These are phyloP conservation scores for Pleurotus platypus DNA, from an alignment of 768 basidiomycete genomes.

Conservation along the genomic window DNA sequence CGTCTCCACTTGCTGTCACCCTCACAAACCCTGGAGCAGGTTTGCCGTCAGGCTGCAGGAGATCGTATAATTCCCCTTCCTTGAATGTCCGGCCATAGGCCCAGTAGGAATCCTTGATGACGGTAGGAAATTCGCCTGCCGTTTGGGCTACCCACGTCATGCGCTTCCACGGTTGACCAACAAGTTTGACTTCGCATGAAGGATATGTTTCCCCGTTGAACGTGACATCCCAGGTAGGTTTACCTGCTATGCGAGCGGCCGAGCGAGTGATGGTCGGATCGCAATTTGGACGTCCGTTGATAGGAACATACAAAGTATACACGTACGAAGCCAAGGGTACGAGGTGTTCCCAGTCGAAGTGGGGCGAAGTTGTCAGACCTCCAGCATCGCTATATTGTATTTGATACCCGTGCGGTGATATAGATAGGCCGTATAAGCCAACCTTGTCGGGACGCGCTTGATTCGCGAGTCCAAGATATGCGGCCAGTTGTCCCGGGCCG, in stretches of 20 bases:
- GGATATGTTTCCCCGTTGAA: conserved; percentile 2
- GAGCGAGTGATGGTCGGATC: conserved; percentile 6
- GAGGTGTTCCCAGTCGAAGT: conserved; percentile 2
- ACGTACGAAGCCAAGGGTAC: conserved; percentile 3
- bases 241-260: background rate
- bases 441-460: conserved; percentile 11
- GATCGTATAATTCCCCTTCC: conserved; percentile 5
- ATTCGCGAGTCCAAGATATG: conserved; percentile 8
- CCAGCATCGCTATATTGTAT: conserved; percentile 8
- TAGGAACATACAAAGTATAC: conserved; percentile 6
- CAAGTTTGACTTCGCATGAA: conserved; percentile 5
- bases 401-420: background rate
- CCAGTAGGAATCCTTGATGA: conserved; percentile 7
- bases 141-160: conserved; percentile 5
- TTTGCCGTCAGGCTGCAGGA: background rate
- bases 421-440: background rate
- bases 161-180: conserved; percentile 8
- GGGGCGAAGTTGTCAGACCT: background rate
- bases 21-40: background rate
- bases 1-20: background rate
- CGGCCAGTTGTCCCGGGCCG: conserved; percentile 3
- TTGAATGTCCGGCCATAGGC: background rate
- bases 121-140: background rate
- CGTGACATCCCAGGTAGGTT: conserved; percentile 5
- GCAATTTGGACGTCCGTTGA: background rate